Base-by-base conservation (phyloP, 192 early-diverging fungal species). In the Podila epicladia region DNA sequence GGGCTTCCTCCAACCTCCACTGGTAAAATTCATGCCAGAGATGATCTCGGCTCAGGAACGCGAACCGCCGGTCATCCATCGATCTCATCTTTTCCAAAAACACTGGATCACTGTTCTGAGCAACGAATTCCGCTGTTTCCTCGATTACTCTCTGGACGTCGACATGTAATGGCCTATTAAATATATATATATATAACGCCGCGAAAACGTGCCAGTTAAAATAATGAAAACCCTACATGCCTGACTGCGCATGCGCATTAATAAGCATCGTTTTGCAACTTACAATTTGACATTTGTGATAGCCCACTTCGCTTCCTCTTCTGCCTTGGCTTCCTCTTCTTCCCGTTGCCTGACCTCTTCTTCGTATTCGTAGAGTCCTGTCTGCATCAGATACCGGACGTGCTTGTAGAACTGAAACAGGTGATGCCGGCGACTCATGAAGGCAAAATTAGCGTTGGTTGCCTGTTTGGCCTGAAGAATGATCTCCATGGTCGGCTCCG, bases 351-450 rank as follows among this genome's bases (percentile, higher is more conserved):
- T 11, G 60, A 64, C 33, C 12, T 73, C 59, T 41, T 82, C 83
- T 0, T 73, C 87, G 58, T 91, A 91, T 7, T 82, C 89, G 57
- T 84, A 86, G 1, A 94, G 74, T 1, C 89, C 90, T 12, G 88
- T 85, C 49, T 85, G 86, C 82, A 92, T 85, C 12, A 93, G 84
- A 84, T 85, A 86, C 7, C 85, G 65, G 4, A 94, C 72, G 71
- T 93, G 91, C 67, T 86, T 85, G 75, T 94, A 96, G 67, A 93
- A 96, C 31, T 88, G 78, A 69, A 94, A 87, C n/a, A 93, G 73
- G 2, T 58, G 65, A 65, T 90, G 76, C 4, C 80, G 75, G 12
- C 84, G 82, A 63, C 87, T 85, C 64, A 96, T 73, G 73, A 96
- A 96, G 5, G 82, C 87, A 83, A 94, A 94, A 17, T 88, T 86